Base-by-base conservation (phyloP, 495 filamentous ascomycete species). In the Penicillium turbatum region DNA sequence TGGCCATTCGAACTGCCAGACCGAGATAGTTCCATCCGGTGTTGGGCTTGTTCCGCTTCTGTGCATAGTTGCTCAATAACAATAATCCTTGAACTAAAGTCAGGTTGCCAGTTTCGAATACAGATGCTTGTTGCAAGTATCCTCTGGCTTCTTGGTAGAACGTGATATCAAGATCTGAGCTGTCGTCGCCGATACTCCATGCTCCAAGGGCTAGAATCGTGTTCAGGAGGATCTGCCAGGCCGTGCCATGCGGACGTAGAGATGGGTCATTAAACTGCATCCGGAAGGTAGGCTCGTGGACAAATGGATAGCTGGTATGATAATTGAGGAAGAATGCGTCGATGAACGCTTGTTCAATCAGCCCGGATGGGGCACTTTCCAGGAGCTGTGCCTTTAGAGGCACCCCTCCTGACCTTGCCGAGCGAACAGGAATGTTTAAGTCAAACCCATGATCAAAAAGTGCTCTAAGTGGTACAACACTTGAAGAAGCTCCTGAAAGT, bases 1-100 rank as follows among this genome's bases (percentile, higher is more conserved):
- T 77, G 13, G 79, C 75, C 70, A 79, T 79, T 21, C 79, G 60
- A 16, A 76, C 68, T 16, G 79, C 77, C 16, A 80, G 40, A 2
- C 79, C 79, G 6, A 77, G 61, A 53, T 77, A 81, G 38, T 80
- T 82, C 66, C 77, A 82, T 9, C 78, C 77, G 0, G 78, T 79
- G 50, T 82, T 82, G 11, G 77, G 79, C 51, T 80, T 78, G 56
- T 80, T 74, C 26, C 78, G 65, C 57, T 82, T 82, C 60, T 82
- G 79, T 2, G 74, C 70, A 60, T 79, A 79, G 49, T 82, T 78
- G 43, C 78, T 78, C 32, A 80, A 57, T 19, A 82, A 64, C 17
- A 79, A 57, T 41, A 82, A 57, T 16, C 75, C 75, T 51, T 82
- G 79, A 3, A 81, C 72, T 34, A 76, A 61, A 13, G 78, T 77